phyloP scores from a whole-genome alignment of 352 stramenopile species.

The Phytophthora ramorum region DNA sequence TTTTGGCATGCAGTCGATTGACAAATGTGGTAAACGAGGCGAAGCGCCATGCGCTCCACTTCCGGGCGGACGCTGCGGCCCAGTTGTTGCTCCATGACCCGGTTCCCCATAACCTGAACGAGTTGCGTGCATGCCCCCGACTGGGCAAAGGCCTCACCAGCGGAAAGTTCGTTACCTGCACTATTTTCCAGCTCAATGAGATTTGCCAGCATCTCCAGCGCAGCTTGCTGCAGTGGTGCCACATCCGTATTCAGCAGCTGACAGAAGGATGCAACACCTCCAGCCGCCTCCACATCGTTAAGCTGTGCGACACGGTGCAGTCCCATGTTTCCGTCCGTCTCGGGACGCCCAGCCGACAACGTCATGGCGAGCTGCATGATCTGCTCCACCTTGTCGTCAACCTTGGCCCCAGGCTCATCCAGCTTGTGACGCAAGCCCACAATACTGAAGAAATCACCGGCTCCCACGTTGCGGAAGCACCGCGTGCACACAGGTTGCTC shows the following conservation, averaged over 20 bases:
- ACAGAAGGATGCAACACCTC: conserved; percentile 77
- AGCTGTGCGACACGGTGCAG: conserved; percentile 79
- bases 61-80: conserved; percentile 51
- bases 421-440: conserved; percentile 69
- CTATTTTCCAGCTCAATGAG: conserved; percentile 79
- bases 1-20: conserved; percentile 72
- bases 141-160: conserved; percentile 72
- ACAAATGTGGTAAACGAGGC: conserved; percentile 79
- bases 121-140: conserved; percentile 63
- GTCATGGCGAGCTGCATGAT: conserved; percentile 65
- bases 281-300: conserved; percentile 86
- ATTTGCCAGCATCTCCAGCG: conserved; percentile 81
- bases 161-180: conserved; percentile 66
- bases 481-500: conserved; percentile 78
- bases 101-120: conserved; percentile 69
- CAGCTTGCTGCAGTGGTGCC: conserved; percentile 59
- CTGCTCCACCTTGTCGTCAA: conserved; percentile 76
- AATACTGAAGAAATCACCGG: conserved; percentile 77
- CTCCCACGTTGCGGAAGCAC: conserved; percentile 78
- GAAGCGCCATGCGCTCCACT: conserved; percentile 75
- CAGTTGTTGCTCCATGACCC: conserved; percentile 61
- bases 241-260: conserved; percentile 63
- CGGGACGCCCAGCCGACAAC: conserved; percentile 63
- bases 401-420: conserved; percentile 43
- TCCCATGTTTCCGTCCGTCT: conserved; percentile 72